These are phyloP conservation scores for Leccinum olivaceopallidum DNA, from an alignment of 768 basidiomycete genomes.

Conservation along the genomic window DNA sequence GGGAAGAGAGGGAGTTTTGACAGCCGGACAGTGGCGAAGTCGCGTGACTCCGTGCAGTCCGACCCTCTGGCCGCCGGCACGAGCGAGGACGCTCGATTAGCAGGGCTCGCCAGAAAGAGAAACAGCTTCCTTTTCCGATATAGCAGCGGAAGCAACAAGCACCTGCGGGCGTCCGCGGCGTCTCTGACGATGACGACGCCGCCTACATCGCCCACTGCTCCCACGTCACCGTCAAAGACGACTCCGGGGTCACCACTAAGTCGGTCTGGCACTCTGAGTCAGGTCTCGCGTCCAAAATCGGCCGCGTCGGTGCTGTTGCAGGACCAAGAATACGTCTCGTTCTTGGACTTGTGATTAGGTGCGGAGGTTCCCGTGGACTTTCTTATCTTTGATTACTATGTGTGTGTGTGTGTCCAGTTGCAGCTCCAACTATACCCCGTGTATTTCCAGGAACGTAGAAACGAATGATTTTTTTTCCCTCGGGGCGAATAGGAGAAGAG, in stretches of 20 bases:
- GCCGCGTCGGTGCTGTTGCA: constrained; percentile 12
- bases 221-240: neutral
- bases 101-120: neutral
- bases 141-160: neutral
- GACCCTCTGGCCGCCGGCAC: constrained; percentile 1
- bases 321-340: constrained; percentile 26
- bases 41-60: constrained; percentile 3
- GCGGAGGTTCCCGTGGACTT: neutral
- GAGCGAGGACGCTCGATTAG: neutral
- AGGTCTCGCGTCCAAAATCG: neutral
- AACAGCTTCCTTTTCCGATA: constrained; percentile 2
- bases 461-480: neutral
- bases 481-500: neutral
- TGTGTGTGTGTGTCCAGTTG: neutral
- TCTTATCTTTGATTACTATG: neutral
- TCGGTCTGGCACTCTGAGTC: neutral
- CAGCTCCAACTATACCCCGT: neutral
- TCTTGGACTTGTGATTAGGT: constrained; percentile 25
- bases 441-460: neutral
- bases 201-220: neutral
- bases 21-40: constrained; percentile 2
- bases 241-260: neutral
- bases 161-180: neutral
- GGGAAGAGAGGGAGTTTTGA: neutral
- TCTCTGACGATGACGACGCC: neutral